Evolutionary conservation across 176 grass and related monocot species (phyloP).

Genomic region (Stipa capillata): DNA sequence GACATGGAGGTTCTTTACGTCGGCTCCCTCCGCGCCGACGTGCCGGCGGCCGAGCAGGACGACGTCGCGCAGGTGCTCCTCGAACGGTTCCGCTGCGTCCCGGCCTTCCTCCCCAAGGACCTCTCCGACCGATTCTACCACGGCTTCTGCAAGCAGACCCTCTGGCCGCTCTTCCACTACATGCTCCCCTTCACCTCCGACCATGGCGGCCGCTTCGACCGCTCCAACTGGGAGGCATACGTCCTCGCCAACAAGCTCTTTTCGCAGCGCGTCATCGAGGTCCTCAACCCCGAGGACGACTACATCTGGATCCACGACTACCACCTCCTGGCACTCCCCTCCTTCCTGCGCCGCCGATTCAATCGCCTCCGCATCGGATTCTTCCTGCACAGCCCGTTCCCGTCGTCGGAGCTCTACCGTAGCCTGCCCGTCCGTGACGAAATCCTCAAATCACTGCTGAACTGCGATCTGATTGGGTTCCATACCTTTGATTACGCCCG

Average conservation of each 20-base stretch:
- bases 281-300: slow-evolving; percentile 92
- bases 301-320: slow-evolving; percentile 97
- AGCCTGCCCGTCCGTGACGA: slow-evolving; percentile 46
- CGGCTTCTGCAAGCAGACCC: slow-evolving; percentile 64
- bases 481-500: slow-evolving; percentile 51
- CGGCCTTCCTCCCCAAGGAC: slow-evolving; percentile 59
- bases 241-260: slow-evolving; percentile 58
- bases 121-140: slow-evolving; percentile 52
- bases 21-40: slow-evolving; percentile 59
- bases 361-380: slow-evolving; percentile 56
- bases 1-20: slow-evolving; percentile 83
- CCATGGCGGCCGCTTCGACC: slow-evolving; percentile 51
- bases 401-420: slow-evolving; percentile 44
- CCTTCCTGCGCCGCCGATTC: slow-evolving; percentile 74
- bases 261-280: slow-evolving; percentile 68
- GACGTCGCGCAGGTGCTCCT: slow-evolving; percentile 59
- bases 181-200: slow-evolving; percentile 44
- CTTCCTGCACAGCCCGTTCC: slow-evolving; percentile 57
- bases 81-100: slow-evolving; percentile 60
- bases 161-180: slow-evolving; percentile 77
- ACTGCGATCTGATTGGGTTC: slow-evolving; percentile 51
- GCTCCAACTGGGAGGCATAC: slow-evolving; percentile 62
- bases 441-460: slow-evolving; percentile 46
- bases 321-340: slow-evolving; percentile 87
- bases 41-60: slow-evolving; percentile 47